Evolutionary conservation across 2,329 filamentous ascomycete species (phyloP).

Genomic region (Cercospora sojina): DNA sequence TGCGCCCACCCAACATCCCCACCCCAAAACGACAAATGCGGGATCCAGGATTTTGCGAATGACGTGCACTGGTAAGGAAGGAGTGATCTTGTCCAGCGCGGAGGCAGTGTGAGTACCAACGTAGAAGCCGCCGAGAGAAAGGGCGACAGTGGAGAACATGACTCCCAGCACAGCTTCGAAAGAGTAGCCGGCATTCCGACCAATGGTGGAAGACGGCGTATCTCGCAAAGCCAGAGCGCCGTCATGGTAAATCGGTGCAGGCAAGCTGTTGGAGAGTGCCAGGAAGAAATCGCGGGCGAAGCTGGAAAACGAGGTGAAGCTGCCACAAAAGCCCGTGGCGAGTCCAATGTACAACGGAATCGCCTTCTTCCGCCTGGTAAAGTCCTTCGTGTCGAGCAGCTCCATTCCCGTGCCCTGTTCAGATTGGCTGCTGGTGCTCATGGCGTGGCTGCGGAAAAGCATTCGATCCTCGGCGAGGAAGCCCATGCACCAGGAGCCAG

Average conservation of each 20-base stretch:
- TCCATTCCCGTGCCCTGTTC: constrained; percentile 37
- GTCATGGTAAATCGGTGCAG: constrained; percentile 50
- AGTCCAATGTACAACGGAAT: constrained; percentile 86
- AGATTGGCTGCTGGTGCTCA: constrained; percentile 40
- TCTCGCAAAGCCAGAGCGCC: constrained; percentile 26
- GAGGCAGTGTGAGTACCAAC: constrained; percentile 74
- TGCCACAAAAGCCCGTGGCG: constrained; percentile 83
- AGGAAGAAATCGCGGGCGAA: constrained; percentile 81
- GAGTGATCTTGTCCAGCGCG: constrained; percentile 57
- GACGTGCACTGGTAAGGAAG: constrained; percentile 58
- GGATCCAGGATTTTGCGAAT: constrained; percentile 65
- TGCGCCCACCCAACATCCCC: constrained; percentile 74
- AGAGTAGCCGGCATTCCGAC: constrained; percentile 71
- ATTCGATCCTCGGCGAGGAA: constrained; percentile 77
- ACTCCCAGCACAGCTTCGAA: constrained; percentile 79
- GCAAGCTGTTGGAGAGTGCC: constrained; percentile 71
- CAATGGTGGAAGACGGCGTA: constrained; percentile 34
- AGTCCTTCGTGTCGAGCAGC: constrained; percentile 38
- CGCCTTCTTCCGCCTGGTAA: constrained; percentile 68
- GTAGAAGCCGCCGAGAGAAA: constrained; percentile 69
- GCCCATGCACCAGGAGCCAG: constrained; percentile 78
- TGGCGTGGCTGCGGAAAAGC: constrained; percentile 69
- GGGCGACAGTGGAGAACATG: constrained; percentile 66
- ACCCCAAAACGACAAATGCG: constrained; percentile 62
- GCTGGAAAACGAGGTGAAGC: constrained; percentile 84